Conservation (phyloP, 2,329 filamentous ascomycete species). For the Fusarium drepaniforme region DNA sequence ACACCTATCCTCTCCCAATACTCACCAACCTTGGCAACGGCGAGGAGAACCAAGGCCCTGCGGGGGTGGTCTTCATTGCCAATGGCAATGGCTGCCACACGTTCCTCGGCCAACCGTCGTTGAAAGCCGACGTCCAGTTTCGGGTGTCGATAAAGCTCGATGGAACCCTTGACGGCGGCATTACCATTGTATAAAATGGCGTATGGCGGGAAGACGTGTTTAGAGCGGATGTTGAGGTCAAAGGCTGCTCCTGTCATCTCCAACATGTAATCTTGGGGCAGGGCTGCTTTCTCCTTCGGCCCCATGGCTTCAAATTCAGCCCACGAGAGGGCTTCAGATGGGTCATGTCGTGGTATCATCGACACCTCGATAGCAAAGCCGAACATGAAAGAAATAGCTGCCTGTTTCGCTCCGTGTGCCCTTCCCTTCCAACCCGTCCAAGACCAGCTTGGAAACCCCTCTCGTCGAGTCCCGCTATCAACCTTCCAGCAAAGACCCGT, state of each 20-base stretch:
- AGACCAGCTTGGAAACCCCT: background rate
- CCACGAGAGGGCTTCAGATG: background rate
- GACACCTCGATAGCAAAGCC: background rate
- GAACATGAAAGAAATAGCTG: background rate
- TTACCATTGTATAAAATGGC: background rate
- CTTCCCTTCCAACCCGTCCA: background rate
- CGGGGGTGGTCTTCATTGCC: background rate
- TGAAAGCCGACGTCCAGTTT: background rate
- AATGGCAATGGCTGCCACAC: background rate
- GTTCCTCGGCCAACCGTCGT: background rate
- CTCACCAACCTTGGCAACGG: background rate
- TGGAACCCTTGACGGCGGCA: background rate
- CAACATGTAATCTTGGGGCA: background rate
- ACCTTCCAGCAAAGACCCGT: background rate
- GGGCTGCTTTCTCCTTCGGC: background rate
- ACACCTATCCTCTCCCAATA: background rate
- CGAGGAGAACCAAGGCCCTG: background rate
- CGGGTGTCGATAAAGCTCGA: background rate
- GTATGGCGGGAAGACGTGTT: no score
- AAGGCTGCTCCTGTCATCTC: background rate
- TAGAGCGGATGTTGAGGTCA: background rate
- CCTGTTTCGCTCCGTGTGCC: no score
- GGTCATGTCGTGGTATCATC: background rate
- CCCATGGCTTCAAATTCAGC: background rate
- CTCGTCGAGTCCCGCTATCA: background rate